phyloP scores from a whole-genome alignment of 2,329 filamentous ascomycete species.

The Tolypocladium endophyticum region DNA sequence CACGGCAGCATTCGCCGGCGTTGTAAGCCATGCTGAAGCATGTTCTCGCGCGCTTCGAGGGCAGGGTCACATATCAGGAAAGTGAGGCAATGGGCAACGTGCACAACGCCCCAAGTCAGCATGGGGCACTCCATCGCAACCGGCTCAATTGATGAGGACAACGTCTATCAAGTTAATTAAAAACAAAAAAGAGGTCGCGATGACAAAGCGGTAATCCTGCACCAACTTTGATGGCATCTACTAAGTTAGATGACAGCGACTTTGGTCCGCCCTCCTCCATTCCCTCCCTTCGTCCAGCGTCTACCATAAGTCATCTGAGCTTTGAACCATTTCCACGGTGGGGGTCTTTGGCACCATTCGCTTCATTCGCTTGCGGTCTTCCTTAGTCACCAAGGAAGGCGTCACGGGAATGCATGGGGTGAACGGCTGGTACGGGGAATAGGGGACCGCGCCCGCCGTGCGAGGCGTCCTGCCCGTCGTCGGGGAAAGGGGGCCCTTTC shows the following conservation, averaged over 20 bases:
- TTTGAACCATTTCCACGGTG: constrained; percentile 50
- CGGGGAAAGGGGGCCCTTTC: constrained; percentile 43
- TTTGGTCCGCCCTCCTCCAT: neutral
- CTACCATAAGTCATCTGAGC: constrained; percentile 55
- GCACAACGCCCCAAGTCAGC: too few relatives aligned
- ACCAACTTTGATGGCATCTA: constrained; percentile 13
- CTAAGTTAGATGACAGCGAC: constrained; percentile 5
- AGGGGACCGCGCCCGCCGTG: constrained; percentile 54
- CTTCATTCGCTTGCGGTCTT: constrained; percentile 60
- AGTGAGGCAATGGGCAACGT: neutral
- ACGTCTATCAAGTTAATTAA: neutral
- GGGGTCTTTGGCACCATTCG: constrained; percentile 54
- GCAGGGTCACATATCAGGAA: neutral
- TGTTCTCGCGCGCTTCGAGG: neutral
- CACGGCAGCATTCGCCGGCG: too few relatives aligned
- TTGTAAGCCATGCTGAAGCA: neutral
- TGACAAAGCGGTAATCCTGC: constrained; percentile 9
- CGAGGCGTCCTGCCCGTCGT: constrained; percentile 50
- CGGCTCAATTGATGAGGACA: neutral
- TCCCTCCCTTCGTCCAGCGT: neutral
- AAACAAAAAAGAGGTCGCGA: constrained; percentile 10
- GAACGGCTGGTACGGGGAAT: constrained; percentile 71
- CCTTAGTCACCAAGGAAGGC: constrained; percentile 60
- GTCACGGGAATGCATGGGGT: constrained; percentile 67
- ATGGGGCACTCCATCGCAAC: neutral